phyloP scores from a whole-genome alignment of 352 stramenopile species.

The Pythium myriotylum region DNA sequence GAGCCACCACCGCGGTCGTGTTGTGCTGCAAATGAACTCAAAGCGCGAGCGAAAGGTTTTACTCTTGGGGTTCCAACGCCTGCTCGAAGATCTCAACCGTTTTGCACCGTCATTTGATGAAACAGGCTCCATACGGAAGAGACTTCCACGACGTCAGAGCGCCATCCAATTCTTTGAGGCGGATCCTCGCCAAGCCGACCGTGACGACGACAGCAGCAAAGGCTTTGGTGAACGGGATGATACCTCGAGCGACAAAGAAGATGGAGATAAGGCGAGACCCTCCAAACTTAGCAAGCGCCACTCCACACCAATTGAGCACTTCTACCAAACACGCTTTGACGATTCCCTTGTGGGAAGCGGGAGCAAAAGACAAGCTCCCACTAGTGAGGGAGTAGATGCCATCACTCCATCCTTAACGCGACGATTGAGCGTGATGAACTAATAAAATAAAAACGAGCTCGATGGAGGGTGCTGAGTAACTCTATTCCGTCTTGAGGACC shows the following conservation, averaged over 20 bases:
- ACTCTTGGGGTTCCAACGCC: slow-evolving; percentile 52
- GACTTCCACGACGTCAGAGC: slow-evolving; percentile 46
- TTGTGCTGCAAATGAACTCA: slow-evolving; percentile 63
- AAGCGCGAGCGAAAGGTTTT: slow-evolving; percentile 65
- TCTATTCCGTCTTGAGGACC: slow-evolving; percentile 55
- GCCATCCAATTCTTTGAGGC: slow-evolving; percentile 55
- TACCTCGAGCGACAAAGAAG: not conserved
- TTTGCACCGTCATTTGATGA: slow-evolving; percentile 47
- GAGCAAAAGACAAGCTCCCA: not conserved
- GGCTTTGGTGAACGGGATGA: not conserved
- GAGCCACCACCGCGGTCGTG: slow-evolving; percentile 59
- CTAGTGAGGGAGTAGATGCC: not conserved
- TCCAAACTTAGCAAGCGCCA: slow-evolving; percentile 11
- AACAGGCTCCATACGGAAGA: slow-evolving; percentile 47
- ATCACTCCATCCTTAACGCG: slow-evolving; percentile 8
- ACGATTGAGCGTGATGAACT: slow-evolving; percentile 28
- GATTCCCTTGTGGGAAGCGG: slow-evolving; percentile 11
- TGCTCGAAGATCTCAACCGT: slow-evolving; percentile 53
- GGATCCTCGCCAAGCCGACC: slow-evolving; percentile 6
- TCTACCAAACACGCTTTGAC: slow-evolving; percentile 75
- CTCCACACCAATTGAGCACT: slow-evolving; percentile 37
- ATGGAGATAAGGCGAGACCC: not conserved
- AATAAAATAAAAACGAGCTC: too few relatives aligned
- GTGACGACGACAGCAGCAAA: slow-evolving; percentile 3
- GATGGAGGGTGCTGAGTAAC: too few relatives aligned